Evolutionary conservation across 345 rosid species (phyloP), one percentile per base, ranked within the genome.

Genomic region (Xanthoceras sorbifolium): DNA sequence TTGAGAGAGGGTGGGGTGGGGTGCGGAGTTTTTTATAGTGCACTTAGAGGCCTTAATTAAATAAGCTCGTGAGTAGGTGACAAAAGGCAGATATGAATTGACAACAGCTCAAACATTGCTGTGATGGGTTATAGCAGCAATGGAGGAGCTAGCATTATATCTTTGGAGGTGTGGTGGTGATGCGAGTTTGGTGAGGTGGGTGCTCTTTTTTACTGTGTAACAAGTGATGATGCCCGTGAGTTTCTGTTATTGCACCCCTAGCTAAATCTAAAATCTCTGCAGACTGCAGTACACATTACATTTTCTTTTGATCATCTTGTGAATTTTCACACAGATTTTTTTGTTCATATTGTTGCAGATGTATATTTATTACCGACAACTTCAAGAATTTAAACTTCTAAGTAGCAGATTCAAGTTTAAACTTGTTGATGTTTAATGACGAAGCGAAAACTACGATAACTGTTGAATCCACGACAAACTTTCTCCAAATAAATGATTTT

Each of bases 61-160:
- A 90, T 90, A 80, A 83, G 84, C 96, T 90, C 92, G 96, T 92
- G 97, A 90, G 54, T 73, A 65, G 83, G 78, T 54, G 81, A 75
- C 48, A 64, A 73, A 59, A 63, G 74, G 69, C 61, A 67, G 60
- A 69, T 34, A 54, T 48, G 63, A 44, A 62, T 25, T 66, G 69
- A 63, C 72, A 74, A 74, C 71, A 73, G 82, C 82, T 80, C 83
- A 55, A n/a, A 7, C 26, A 67, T 12, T 65, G 64, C 80, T 52
- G 60, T 65, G 64, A 79, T 52, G 60, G 72, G 40, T 66, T n/a
- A n/a, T n/a, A n/a, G n/a, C n/a, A 62, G 26, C 8, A 54, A 1
- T 34, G 1, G 8, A 3, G 1, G 4, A 2, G n/a, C n/a, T n/a
- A n/a, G 26, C 50, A 73, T 71, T 63, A 72, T 61, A 48, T 70